Conservation (phyloP, 2,329 filamentous ascomycete species). For the Talaromyces funiculosus region DNA sequence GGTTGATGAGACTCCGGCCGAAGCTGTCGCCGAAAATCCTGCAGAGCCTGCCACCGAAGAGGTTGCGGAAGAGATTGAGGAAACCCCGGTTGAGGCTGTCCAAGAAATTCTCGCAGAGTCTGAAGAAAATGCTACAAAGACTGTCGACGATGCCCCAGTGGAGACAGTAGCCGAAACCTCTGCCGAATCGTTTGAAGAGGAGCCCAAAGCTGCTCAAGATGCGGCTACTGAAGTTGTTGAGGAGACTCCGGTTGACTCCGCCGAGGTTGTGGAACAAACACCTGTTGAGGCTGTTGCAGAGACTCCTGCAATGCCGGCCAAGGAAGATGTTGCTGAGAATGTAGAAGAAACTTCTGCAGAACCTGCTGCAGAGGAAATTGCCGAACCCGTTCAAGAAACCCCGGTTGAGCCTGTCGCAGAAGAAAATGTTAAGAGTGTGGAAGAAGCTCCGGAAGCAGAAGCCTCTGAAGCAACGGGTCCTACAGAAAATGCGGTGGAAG, state of each 20-base stretch:
- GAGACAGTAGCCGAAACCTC: background rate
- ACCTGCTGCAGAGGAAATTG: background rate
- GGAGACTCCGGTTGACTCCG: background rate
- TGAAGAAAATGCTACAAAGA: background rate
- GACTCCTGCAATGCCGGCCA: background rate
- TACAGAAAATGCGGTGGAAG: background rate
- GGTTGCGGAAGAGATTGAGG: background rate
- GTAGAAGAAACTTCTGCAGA: background rate
- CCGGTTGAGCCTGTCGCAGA: background rate
- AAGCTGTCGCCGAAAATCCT: background rate
- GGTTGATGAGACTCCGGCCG: background rate
- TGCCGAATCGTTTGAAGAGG: background rate
- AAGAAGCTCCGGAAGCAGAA: conserved; percentile 4
- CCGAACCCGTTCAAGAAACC: background rate
- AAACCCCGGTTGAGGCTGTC: background rate
- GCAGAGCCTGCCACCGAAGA: background rate
- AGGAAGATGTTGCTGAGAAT: background rate
- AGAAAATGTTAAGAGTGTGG: background rate
- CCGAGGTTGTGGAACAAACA: background rate
- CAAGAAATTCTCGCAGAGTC: background rate
- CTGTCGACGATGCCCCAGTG: background rate
- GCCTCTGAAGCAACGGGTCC: background rate
- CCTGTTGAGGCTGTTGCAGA: background rate
- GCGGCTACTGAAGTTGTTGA: background rate
- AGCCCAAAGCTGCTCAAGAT: conserved; percentile 9